Evolutionary conservation across 1,284 basidiomycete species (phyloP), one percentile per base, ranked within the genome.

Genomic region (Trametes polyzona): DNA sequence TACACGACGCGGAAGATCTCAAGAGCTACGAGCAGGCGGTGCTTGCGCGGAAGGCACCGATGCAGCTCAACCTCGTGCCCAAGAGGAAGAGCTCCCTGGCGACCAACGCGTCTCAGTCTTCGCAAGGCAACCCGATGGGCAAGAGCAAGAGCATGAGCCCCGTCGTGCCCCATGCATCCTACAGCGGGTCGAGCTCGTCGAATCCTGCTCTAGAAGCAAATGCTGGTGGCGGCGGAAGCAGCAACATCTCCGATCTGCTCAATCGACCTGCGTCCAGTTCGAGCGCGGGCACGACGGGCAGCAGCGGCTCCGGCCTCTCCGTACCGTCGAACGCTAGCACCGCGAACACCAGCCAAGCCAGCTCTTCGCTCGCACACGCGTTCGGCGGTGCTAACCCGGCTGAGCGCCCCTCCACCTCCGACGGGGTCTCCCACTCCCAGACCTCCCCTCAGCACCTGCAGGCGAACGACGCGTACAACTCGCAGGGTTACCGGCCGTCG

Each of bases 21-120:
- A 76, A 79, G 62, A 82, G 81, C 57, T 92, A 92, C 62, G 87
- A 91, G 68, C 86, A 87, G 47, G 90, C 90, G 7, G 83, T 91
- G 6, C 70, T 89, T 36, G 87, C 88, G 16, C 76, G 87, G 27
- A 83, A 78, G 64, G 76, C 85, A 23, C 83, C 87, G n/a, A 81
- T 82, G 57, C 75, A 67, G 41, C 67, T 84, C 37, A 82, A 78
- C 64, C 67, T 83, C 30, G 72, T 71, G 10, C 75, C 77, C 51
- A 69, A 64, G 64, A 69, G 70, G 54, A 71, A 68, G 59, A 71
- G 66, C 65, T 73, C 67, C 53, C 57, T 61, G 9, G 57, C 61
- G 19, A 42, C 52, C 23, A 19, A 29, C 23, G 23, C n/a, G n/a
- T n/a, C 53, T 21, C 40, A 47, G 12, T 47, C 47, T 1, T 21